Conservation (phyloP, 2,329 filamentous ascomycete species). For the Trichoderma endophyticum region DNA sequence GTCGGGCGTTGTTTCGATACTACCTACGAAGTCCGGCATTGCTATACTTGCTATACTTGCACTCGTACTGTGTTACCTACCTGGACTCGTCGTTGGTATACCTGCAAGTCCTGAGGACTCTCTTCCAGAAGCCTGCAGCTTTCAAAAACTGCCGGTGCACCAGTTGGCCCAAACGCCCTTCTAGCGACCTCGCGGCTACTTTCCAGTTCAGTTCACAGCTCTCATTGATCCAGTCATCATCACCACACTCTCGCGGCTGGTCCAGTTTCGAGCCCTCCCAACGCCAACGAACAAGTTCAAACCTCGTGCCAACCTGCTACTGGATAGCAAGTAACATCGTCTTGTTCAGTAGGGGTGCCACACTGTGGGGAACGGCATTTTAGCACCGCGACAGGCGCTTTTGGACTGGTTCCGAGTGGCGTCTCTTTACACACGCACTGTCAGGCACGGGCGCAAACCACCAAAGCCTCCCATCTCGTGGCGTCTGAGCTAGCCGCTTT, state of each 20-base stretch:
- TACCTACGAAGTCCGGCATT: not conserved
- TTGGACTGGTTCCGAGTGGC: constrained; percentile 16
- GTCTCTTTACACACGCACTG: constrained; percentile 18
- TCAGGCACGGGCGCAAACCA: constrained; percentile 12
- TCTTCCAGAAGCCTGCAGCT: not conserved
- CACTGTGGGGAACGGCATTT: constrained; percentile 21
- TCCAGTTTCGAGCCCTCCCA: not conserved
- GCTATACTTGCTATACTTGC: not conserved
- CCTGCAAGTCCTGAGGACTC: not conserved
- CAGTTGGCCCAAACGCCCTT: constrained; percentile 6
- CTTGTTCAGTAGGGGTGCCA: constrained; percentile 21
- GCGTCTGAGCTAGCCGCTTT: constrained; percentile 15
- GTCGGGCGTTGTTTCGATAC: not conserved
- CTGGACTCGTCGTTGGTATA: not conserved
- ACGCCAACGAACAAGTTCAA: not conserved
- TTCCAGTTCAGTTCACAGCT: not conserved
- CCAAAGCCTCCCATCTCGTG: constrained; percentile 27
- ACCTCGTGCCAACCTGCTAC: constrained; percentile 5
- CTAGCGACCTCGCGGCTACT: not conserved
- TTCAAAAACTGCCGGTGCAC: constrained; percentile 12
- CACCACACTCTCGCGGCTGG: not conserved
- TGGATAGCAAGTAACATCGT: constrained; percentile 8
- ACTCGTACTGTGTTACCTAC: not conserved
- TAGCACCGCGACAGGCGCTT: constrained; percentile 16
- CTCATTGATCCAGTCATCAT: not conserved